Evolutionary conservation across 108 stramenopile genomes (phyloP).

Genomic region (Fistulifera solaris): DNA sequence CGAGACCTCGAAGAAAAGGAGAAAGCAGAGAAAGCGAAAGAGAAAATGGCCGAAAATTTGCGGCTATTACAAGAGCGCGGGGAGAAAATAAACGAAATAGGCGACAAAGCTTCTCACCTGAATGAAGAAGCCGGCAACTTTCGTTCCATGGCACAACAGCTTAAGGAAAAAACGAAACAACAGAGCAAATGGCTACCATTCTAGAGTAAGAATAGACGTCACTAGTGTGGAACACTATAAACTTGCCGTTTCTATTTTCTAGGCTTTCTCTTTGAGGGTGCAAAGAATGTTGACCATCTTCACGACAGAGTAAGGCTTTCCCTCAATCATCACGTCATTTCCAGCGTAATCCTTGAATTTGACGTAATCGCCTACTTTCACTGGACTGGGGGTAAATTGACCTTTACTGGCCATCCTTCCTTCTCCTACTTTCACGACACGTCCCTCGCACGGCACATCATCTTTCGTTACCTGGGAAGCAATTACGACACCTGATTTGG

Average conservation of each 20-base stretch:
- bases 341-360: slow-evolving; percentile 95
- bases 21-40: slow-evolving; percentile 24
- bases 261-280: slow-evolving; percentile 1
- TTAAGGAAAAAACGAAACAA: slow-evolving; percentile 31
- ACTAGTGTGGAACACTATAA: background rate
- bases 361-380: slow-evolving; percentile 77
- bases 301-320: slow-evolving; percentile 75
- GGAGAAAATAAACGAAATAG: slow-evolving; percentile 31
- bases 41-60: slow-evolving; percentile 33
- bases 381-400: slow-evolving; percentile 51
- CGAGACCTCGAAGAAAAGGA: slow-evolving; percentile 20
- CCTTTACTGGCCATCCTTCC: slow-evolving; percentile 85
- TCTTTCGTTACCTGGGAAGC: slow-evolving; percentile 69
- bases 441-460: slow-evolving; percentile 69
- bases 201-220: background rate
- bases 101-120: slow-evolving; percentile 24
- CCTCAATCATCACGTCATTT: slow-evolving; percentile 86
- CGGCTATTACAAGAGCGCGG: slow-evolving; percentile 27
- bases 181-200: slow-evolving; percentile 16
- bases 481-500: slow-evolving; percentile 78
- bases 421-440: slow-evolving; percentile 88
- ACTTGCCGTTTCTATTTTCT: background rate
- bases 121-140: slow-evolving; percentile 24
- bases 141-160: slow-evolving; percentile 22
- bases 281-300: slow-evolving; percentile 89